Conservation (phyloP, 352 stramenopile species). For the Phytopythium montanum region DNA sequence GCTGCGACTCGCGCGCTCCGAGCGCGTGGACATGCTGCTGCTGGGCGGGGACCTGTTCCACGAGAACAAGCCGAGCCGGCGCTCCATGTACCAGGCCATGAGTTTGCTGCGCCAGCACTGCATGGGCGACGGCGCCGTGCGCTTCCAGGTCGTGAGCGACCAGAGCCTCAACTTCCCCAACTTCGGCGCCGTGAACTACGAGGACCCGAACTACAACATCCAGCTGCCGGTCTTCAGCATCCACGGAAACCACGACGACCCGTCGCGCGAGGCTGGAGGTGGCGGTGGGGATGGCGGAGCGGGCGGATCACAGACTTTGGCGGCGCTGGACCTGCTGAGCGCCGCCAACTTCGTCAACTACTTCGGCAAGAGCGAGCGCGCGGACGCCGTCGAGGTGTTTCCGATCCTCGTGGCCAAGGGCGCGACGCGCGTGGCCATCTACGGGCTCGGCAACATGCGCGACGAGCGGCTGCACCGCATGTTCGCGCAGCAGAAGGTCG, state of each 20-base stretch:
- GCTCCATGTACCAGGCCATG: conserved; percentile 97
- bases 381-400: conserved; percentile 95
- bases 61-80: conserved; percentile 97
- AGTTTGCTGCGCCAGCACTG: conserved; percentile 94
- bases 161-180: conserved; percentile 90
- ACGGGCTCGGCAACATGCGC: conserved; percentile 97
- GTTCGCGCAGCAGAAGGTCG: conserved; percentile 95
- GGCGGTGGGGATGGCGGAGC: conserved; percentile 19
- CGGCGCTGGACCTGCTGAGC: conserved; percentile 94
- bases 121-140: conserved; percentile 86
- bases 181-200: conserved; percentile 95
- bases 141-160: conserved; percentile 90
- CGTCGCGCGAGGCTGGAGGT: conserved; percentile 87
- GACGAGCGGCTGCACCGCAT: conserved; percentile 98
- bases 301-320: conserved; percentile 70
- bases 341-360: conserved; percentile 98
- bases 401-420: conserved; percentile 97
- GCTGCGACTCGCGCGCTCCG: conserved; percentile 54
- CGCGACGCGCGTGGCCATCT: conserved; percentile 93
- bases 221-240: conserved; percentile 98
- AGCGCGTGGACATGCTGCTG: conserved; percentile 91
- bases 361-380: conserved; percentile 92
- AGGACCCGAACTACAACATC: conserved; percentile 94
- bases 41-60: conserved; percentile 98
- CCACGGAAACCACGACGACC: conserved; percentile 99